Percentiles rank a stretch among this genome's conserved stretches.
These are phyloP conservation scores for Cystobasidium slooffiae DNA, from an alignment of 1,284 basidiomycete species.

Conservation along the genomic window DNA sequence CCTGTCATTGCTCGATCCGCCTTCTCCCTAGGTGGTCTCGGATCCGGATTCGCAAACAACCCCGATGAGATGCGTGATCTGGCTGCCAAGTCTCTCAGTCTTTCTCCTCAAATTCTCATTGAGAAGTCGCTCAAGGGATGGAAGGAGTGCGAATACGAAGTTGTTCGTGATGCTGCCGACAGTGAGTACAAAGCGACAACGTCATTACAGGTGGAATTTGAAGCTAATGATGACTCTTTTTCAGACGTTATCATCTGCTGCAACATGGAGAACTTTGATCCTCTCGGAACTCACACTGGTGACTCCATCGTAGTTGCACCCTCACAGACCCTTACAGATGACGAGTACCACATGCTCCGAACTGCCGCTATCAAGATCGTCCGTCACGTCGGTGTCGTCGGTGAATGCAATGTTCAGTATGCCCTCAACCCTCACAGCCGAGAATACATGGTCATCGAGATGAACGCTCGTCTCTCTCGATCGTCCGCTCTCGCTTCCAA, in stretches of 20 bases:
- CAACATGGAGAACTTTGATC: slow-evolving; percentile 95
- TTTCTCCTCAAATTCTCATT: slow-evolving; percentile 94
- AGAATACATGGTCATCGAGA: slow-evolving; percentile 95
- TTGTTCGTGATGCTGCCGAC: slow-evolving; percentile 94
- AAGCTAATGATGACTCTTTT: background rate
- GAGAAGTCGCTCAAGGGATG: slow-evolving; percentile 99
- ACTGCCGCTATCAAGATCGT: slow-evolving; percentile 97
- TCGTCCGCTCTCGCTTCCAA: slow-evolving; percentile 87
- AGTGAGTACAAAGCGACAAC: slow-evolving; percentile 47
- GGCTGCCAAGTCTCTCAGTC: slow-evolving; percentile 84
- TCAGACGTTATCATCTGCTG: slow-evolving; percentile 49
- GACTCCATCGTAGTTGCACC: slow-evolving; percentile 99
- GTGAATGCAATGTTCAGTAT: slow-evolving; percentile 96
- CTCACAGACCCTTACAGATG: slow-evolving; percentile 94
- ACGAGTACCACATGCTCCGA: slow-evolving; percentile 91
- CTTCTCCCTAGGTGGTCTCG: slow-evolving; percentile 96
- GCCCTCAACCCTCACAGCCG: slow-evolving; percentile 89
- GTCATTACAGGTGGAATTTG: slow-evolving; percentile 16
- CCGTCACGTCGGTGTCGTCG: slow-evolving; percentile 95
- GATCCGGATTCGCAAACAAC: slow-evolving; percentile 96
- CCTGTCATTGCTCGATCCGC: slow-evolving; percentile 98
- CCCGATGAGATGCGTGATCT: slow-evolving; percentile 94
- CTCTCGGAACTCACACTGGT: slow-evolving; percentile 98
- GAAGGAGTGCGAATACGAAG: slow-evolving; percentile 99
- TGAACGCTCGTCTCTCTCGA: slow-evolving; percentile 76